Percentiles rank a stretch among this genome's conserved stretches.
Conservation (phyloP, 192 early-diverging fungal species). For the Thamnidium elegans region DNA sequence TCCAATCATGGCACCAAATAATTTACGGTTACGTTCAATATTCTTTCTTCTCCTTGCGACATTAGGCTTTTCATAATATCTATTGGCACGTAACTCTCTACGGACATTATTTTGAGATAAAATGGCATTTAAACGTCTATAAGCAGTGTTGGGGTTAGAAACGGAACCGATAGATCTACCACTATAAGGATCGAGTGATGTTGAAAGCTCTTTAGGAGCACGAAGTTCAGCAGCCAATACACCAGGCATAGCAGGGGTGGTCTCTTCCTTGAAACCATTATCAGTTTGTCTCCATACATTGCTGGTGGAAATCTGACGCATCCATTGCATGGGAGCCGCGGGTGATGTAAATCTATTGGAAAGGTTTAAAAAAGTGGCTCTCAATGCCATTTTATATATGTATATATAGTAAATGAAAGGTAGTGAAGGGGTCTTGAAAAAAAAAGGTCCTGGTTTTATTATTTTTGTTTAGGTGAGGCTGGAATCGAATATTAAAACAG, state of each 20-base stretch:
- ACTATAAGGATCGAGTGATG: constrained; percentile 38
- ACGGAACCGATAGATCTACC: constrained; percentile 53
- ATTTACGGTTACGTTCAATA: constrained; percentile 49
- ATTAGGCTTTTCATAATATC: constrained; percentile 67
- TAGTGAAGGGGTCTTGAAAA: no score
- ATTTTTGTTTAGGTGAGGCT: no score
- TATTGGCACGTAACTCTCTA: constrained; percentile 51
- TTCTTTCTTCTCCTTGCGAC: constrained; percentile 57
- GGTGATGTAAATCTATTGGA: constrained; percentile 6
- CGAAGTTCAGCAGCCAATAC: constrained; percentile 8
- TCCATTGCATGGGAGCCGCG: constrained; percentile 5
- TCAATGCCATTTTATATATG: not conserved
- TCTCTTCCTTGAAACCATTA: not conserved
- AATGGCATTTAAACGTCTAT: constrained; percentile 56
- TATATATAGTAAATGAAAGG: not conserved
- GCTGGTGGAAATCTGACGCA: constrained; percentile 5
- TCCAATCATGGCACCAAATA: constrained; percentile 57
- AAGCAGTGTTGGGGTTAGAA: constrained; percentile 41
- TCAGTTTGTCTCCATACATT: constrained; percentile 1
- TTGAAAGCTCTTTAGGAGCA: constrained; percentile 25
- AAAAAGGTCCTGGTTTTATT: no score
- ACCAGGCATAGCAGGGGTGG: constrained; percentile 1
- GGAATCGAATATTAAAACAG: no score
- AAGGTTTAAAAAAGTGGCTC: constrained; percentile 5
- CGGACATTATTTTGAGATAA: constrained; percentile 55